Percentiles rank a stretch among this genome's conserved stretches.
Evolutionary conservation across 495 filamentous ascomycete species (phyloP).

Genomic region (Apiosordaria backusii): DNA sequence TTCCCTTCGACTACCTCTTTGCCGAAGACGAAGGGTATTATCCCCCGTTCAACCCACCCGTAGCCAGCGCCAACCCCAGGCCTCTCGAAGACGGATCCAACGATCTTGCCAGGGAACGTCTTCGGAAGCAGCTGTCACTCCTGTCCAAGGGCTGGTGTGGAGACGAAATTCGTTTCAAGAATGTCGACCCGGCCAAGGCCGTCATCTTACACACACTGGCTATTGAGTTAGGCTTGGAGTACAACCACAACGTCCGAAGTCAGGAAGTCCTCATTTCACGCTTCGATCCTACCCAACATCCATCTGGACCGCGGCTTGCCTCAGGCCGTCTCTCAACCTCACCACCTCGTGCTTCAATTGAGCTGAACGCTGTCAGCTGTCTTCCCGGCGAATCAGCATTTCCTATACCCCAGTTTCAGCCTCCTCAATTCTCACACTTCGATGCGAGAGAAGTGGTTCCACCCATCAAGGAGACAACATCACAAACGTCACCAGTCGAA

Average conservation of each 20-base stretch:
- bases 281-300: conserved; percentile 2
- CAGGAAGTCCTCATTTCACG: conserved; percentile 25
- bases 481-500: not conserved
- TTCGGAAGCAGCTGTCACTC: conserved; percentile 29
- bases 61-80: conserved; percentile 3
- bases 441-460: not conserved
- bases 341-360: conserved; percentile 17
- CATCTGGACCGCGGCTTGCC: not conserved
- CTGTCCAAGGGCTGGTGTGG: conserved; percentile 29
- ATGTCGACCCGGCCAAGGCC: conserved; percentile 29
- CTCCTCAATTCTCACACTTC: not conserved
- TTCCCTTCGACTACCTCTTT: conserved; percentile 27
- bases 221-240: conserved; percentile 27
- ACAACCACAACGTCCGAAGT: conserved; percentile 24
- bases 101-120: conserved; percentile 16
- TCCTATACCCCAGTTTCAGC: not conserved
- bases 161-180: conserved; percentile 32
- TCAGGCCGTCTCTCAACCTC: conserved; percentile 10
- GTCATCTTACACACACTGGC: conserved; percentile 25
- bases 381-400: conserved; percentile 8
- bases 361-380: conserved; percentile 16
- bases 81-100: not conserved
- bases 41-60: conserved; percentile 10
- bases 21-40: conserved; percentile 24
- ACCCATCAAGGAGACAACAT: not conserved